phyloP scores from a whole-genome alignment of 108 stramenopile genomes.

The Nitzschia sp. region DNA sequence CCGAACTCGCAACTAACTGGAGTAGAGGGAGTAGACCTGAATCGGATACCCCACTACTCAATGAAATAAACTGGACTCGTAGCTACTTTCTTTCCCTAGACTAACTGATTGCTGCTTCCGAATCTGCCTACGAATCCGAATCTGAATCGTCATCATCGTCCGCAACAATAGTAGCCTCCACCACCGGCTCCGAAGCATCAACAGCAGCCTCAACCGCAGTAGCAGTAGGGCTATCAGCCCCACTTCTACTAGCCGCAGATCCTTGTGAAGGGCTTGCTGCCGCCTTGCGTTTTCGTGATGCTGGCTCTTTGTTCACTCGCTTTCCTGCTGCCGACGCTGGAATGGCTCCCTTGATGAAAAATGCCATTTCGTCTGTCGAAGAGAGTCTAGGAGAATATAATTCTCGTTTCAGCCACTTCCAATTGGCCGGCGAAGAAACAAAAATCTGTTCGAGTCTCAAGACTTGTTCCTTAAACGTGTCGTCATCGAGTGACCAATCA shows the following conservation, averaged over 20 bases:
- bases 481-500: constrained; percentile 38
- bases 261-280: not conserved
- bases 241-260: not conserved
- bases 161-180: not conserved
- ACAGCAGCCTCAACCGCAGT: not conserved
- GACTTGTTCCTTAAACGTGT: constrained; percentile 19
- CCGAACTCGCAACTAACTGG: no score
- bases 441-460: constrained; percentile 41
- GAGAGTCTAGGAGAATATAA: constrained; percentile 22
- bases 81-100: no score
- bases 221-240: not conserved
- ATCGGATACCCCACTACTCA: no score
- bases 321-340: constrained; percentile 20
- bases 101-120: no score
- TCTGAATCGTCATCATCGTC: not conserved
- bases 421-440: constrained; percentile 26
- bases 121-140: no score
- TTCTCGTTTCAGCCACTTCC: constrained; percentile 44
- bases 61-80: no score
- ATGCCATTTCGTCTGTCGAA: constrained; percentile 26
- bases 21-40: no score
- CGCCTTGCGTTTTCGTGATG: constrained; percentile 19
- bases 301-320: constrained; percentile 6
- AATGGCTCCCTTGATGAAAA: constrained; percentile 38
- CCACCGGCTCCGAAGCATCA: not conserved